Evolutionary conservation across 2,329 filamentous ascomycete species (phyloP), one percentile per base, ranked within the genome.

Genomic region (Dendryphion nanum): DNA sequence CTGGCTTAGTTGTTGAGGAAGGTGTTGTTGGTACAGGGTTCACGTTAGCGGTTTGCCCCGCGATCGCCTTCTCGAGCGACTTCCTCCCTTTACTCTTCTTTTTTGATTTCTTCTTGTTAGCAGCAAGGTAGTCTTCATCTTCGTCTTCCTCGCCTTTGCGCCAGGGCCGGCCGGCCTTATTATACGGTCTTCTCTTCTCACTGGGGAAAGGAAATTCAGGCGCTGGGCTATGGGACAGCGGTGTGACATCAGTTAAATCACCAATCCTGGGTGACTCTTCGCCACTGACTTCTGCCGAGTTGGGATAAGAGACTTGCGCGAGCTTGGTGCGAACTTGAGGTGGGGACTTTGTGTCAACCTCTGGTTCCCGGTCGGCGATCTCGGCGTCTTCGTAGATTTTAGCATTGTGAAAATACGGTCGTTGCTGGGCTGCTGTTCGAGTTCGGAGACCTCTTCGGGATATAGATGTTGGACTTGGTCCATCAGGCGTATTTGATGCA

Each of bases 361-460:
- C 15, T 13, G 29, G 29, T 13, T 37, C 17, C 15, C 30, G 33
- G 24, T 21, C 24, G 21, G 35, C 42, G 7, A 24, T 32, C n/a
- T 42, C 39, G 4, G 41, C 33, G 6, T 54, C 54, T 13, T 63
- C 58, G 26, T 60, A 63, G 3, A 60, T 35, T 32, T 63, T 55
- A 13, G 57, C 58, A 44, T 62, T 50, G 18, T 61, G 57, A 29
- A 50, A 58, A 42, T 64, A 64, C 7, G 61, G 61, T 17, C 59
- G 50, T 37, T 63, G 55, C 35, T 64, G 61, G 14, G 61, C 58
- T 21, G 60, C 57, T 28, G 58, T 61, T 37, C 61, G 51, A 18
- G 49, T 48, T 15, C 61, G 58, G n/a, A 64, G 44, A 12, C 58
- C 58, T 20, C 61, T 55, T 33, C 60, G 48, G 4, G 53, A 47